These are phyloP conservation scores for Chrysosporium keratinophilum DNA, from an alignment of 2,329 filamentous ascomycete genomes.

Conservation along the genomic window DNA sequence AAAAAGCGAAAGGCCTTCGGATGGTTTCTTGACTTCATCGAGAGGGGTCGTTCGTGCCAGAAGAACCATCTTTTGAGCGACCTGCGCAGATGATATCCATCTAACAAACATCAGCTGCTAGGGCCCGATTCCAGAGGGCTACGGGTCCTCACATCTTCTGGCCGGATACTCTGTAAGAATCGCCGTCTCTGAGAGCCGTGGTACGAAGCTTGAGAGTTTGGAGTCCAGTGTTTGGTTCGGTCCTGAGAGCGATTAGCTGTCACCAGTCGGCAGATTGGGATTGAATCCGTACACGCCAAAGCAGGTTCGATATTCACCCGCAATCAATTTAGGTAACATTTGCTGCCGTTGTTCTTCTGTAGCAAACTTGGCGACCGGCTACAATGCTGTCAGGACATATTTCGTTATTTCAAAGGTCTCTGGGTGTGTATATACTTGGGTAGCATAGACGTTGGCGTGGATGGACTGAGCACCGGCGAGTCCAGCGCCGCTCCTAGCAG, in stretches of 20 bases:
- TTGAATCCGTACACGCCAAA: slow-evolving; percentile 52
- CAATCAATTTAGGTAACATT: slow-evolving; percentile 61
- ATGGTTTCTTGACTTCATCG: slow-evolving; percentile 57
- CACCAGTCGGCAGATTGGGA: background rate
- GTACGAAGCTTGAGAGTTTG: slow-evolving; percentile 65
- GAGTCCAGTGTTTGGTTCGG: slow-evolving; percentile 71
- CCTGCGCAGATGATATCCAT: slow-evolving; percentile 79
- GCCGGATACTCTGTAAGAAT: slow-evolving; percentile 57
- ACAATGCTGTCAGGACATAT: background rate
- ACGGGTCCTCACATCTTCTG: slow-evolving; percentile 54
- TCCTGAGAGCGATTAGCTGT: slow-evolving; percentile 28
- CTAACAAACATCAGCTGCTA: slow-evolving; percentile 15
- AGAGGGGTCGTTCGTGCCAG: slow-evolving; percentile 64
- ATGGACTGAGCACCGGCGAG: slow-evolving; percentile 57
- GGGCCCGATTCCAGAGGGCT: too few species aligned
- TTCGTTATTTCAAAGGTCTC: too few species aligned
- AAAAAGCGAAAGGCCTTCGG: slow-evolving; percentile 68
- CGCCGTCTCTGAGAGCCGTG: slow-evolving; percentile 49
- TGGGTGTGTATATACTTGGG: slow-evolving; percentile 44
- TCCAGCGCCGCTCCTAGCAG: slow-evolving; percentile 53
- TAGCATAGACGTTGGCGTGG: slow-evolving; percentile 48
- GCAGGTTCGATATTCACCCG: slow-evolving; percentile 60
- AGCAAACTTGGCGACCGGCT: slow-evolving; percentile 60
- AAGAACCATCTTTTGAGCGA: slow-evolving; percentile 72
- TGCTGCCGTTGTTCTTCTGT: slow-evolving; percentile 52